Base-by-base conservation (phyloP, 164 flowering plant species). In the Sedum album region DNA sequence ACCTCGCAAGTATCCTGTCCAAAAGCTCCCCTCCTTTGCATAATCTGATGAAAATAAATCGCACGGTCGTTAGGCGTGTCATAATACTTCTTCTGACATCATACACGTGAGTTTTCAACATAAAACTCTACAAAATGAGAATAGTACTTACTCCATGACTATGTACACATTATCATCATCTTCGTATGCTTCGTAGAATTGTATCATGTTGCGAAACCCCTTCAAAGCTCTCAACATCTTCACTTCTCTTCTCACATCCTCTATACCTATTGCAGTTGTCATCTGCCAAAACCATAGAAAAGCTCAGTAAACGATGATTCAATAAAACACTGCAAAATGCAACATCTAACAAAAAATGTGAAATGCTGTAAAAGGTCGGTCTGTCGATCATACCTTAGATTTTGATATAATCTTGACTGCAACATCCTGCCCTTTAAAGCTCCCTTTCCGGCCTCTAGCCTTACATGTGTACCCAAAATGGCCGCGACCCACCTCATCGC, bases 21-120 rank as follows among this genome's bases (percentile, higher is more conserved):
- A 73, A 36, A 21, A 73, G 61, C 60, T 73, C 76, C 18, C 72
- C 76, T 31, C 76, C 76, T 69, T 69, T 66, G 39, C 76, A 73
- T 38, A 73, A 41, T 60, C 76, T 73, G 70, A 67, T 44, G 23
- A 67, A 44, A 7, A 25, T 9, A n/a, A n/a, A n/a, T n/a, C n/a
- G n/a, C n/a, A n/a, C n/a, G n/a, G n/a, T n/a, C n/a, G n/a, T n/a
- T n/a, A n/a, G n/a, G n/a, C n/a, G n/a, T n/a, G n/a, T n/a, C n/a
- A n/a, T n/a, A n/a, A n/a, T n/a, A n/a, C n/a, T n/a, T n/a, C n/a
- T n/a, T n/a, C n/a, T n/a, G n/a, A n/a, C n/a, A n/a, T n/a, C n/a
- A n/a, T n/a, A n/a, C n/a, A n/a, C n/a, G n/a, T n/a, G n/a, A n/a
- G n/a, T n/a, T n/a, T n/a, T n/a, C n/a, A n/a, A n/a, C n/a, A n/a